Percentiles rank a stretch among this genome's conserved stretches.
Conservation (phyloP, 176 grass and related monocot species). For the Otatea glauca region DNA sequence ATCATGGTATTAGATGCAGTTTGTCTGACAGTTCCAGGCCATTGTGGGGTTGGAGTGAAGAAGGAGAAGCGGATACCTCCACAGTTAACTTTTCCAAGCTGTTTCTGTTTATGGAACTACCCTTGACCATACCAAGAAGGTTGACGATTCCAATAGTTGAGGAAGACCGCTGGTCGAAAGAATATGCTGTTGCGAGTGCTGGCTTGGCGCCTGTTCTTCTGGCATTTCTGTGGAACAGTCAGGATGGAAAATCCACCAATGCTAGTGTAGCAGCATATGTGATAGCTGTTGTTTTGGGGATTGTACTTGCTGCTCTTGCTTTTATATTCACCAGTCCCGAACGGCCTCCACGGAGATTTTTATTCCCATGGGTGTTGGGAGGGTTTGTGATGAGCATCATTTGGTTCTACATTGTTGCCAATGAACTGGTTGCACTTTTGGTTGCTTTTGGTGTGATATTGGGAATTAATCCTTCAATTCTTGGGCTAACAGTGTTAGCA, state of each 20-base stretch:
- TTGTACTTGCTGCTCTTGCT: slow-evolving; percentile 62
- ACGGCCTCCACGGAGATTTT: slow-evolving; percentile 73
- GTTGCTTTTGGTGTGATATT: slow-evolving; percentile 89
- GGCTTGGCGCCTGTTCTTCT: slow-evolving; percentile 78
- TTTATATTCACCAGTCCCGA: slow-evolving; percentile 72
- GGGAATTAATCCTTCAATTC: slow-evolving; percentile 92
- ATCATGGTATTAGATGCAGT: slow-evolving; percentile 63
- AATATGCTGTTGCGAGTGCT: slow-evolving; percentile 78
- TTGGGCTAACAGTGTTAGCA: slow-evolving; percentile 90
- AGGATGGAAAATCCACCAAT: slow-evolving; percentile 53
- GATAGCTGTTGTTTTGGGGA: slow-evolving; percentile 58
- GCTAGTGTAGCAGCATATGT: slow-evolving; percentile 55
- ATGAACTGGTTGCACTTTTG: slow-evolving; percentile 91
- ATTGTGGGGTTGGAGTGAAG: slow-evolving; percentile 98
- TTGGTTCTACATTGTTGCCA: slow-evolving; percentile 98
- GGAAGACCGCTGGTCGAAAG: slow-evolving; percentile 90
- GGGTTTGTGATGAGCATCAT: slow-evolving; percentile 98
- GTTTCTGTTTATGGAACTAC: slow-evolving; percentile 79
- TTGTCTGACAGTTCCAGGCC: slow-evolving; percentile 73
- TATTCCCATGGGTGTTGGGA: slow-evolving; percentile 95
- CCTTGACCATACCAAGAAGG: slow-evolving; percentile 85
- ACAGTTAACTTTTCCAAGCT: slow-evolving; percentile 64
- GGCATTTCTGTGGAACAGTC: slow-evolving; percentile 72
- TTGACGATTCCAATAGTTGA: slow-evolving; percentile 90
- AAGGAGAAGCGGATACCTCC: slow-evolving; percentile 61